Conservation (phyloP, 345 rosid species). For the Jatropha curcas region DNA sequence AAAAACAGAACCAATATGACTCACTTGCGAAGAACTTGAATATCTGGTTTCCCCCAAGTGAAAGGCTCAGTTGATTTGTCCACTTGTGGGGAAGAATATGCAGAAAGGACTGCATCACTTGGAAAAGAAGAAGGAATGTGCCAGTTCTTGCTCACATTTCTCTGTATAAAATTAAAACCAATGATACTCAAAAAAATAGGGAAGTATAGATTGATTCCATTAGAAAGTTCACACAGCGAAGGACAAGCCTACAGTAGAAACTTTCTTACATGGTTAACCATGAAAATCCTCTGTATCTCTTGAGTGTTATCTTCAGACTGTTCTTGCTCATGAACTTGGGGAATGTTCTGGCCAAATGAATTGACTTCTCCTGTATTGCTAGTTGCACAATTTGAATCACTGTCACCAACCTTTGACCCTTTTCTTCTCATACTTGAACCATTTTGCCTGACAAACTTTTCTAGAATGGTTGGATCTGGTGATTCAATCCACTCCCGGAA, state of each 20-base stretch:
- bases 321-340: conserved; percentile 30
- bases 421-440: conserved; percentile 43
- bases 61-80: conserved; percentile 87
- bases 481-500: conserved; percentile 97
- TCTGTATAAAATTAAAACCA: conserved; percentile 42
- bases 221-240: neutral
- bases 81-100: conserved; percentile 84
- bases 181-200: conserved; percentile 7
- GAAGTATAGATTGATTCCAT: conserved; percentile 3
- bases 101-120: conserved; percentile 79
- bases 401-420: conserved; percentile 39
- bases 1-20: conserved; percentile 18
- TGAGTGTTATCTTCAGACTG: conserved; percentile 35
- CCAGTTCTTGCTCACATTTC: conserved; percentile 99
- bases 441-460: conserved; percentile 43
- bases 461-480: conserved; percentile 91
- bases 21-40: conserved; percentile 71
- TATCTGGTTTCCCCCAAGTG: conserved; percentile 95
- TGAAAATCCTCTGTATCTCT: conserved; percentile 66
- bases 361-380: conserved; percentile 23
- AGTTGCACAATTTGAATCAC: conserved; percentile 24
- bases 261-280: conserved; percentile 73
- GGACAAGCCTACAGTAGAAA: conserved; percentile 17
- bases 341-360: conserved; percentile 29
- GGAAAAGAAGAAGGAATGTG: conserved; percentile 88